Evolutionary conservation across 495 filamentous ascomycete species (phyloP), one percentile per base, ranked within the genome.

Genomic region (Xylaria grammica): DNA sequence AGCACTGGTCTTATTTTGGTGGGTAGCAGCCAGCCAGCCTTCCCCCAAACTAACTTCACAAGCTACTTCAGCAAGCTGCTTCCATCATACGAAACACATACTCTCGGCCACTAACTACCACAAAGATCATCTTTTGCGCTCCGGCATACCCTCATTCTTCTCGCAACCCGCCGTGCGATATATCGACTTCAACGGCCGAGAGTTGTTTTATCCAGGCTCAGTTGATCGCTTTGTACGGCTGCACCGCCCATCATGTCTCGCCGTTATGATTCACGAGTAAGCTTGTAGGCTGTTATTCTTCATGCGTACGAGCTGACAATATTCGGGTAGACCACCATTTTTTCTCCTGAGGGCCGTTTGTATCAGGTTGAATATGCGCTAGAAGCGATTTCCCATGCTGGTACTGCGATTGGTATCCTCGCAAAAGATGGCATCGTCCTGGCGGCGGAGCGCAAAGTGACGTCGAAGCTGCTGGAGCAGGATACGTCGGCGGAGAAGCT

Each of bases 321-420:
- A 61, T 48, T 63, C 15, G 20, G 60, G 46, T 73, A 98, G 94
- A 99, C 95, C 69, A 99, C 95, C 78, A 99, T 98, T 84, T 99
- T 99, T 87, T 99, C 95, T 53, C 95, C 95, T 65, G 95, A 99
- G 81, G 95, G 95, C 57, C 93, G 95, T 70, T 86, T 99, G 56
- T 99, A 99, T 79, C 95, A 99, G 80, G 95, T 99, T 69, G 95
- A 99, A 86, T 99, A 99, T 86, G 95, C 95, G 15, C 87, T 99
- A 22, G 95, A 99, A 76, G 95, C 95, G 72, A 99, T 99, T 74
- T 98, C 96, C 51, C 96, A 99, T 72, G 95, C 95, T 65, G 95
- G 95, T 62, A 99, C 95, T 24, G 95, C 95, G 64, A 87, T 99
- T 65, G 95, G 95, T 52, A 97, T 99, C 71, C 85, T 99, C 66